A percentile compares a stretch with the other conserved stretches of the same genome.
Evolutionary conservation across 345 rosid genomes (phyloP).

Genomic region (Abelmoschus esculentus): DNA sequence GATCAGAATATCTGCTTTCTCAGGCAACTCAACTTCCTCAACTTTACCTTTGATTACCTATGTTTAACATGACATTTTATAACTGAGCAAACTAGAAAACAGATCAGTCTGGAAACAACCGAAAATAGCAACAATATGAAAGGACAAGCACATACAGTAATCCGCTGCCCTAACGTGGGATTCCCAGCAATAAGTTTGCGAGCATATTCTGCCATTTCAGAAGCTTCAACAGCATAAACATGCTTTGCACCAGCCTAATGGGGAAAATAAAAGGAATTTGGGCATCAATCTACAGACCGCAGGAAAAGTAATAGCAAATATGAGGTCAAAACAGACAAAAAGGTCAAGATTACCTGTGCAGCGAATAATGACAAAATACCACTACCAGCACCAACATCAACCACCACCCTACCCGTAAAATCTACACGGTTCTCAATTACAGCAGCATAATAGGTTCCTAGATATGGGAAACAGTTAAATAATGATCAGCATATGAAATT

Average conservation of each 20-base stretch:
- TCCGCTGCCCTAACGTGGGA: slow-evolving; percentile 65
- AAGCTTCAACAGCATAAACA: slow-evolving; percentile 99
- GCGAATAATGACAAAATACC: slow-evolving; percentile 96
- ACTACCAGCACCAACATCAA: slow-evolving; percentile 99
- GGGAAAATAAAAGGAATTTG: slow-evolving; percentile 1
- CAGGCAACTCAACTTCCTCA: slow-evolving; percentile 93
- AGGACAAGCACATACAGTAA: slow-evolving; percentile 54
- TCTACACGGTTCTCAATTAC: slow-evolving; percentile 88
- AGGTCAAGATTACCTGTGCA: slow-evolving; percentile 63
- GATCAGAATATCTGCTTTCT: slow-evolving; percentile 90
- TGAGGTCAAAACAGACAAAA: neutral
- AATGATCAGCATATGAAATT: neutral
- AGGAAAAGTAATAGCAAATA: neutral
- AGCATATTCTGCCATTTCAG: slow-evolving; percentile 98
- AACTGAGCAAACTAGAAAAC: slow-evolving; percentile 11
- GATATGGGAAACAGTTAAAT: slow-evolving; percentile 6
- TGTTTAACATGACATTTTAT: slow-evolving; percentile 13
- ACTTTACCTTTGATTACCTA: slow-evolving; percentile 96
- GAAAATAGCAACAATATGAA: slow-evolving; percentile 4
- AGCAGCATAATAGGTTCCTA: slow-evolving; percentile 98
- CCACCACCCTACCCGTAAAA: slow-evolving; percentile 82
- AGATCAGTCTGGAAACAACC: neutral
- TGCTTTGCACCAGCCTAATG: slow-evolving; percentile 97
- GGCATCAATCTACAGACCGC: neutral
- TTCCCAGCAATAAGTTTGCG: slow-evolving; percentile 89